These are phyloP conservation scores for Afroboletus lepidellus DNA, from an alignment of 1,284 basidiomycete species.

Conservation along the genomic window DNA sequence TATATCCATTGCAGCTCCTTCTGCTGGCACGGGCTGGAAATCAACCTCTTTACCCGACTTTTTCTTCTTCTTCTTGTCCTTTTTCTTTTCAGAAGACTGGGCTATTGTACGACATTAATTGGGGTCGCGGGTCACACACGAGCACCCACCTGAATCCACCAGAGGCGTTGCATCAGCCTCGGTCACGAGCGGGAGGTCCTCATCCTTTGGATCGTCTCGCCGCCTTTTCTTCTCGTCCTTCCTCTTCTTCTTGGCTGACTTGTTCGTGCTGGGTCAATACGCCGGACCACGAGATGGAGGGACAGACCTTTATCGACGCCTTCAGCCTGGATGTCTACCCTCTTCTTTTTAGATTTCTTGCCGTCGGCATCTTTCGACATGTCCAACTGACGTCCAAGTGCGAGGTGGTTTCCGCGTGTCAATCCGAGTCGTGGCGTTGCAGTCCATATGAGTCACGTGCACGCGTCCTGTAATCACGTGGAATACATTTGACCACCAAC, in stretches of 20 bases:
- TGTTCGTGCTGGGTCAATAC: conserved; percentile 15
- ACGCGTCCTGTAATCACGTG: too few relatives aligned
- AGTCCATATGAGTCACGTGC: too few relatives aligned
- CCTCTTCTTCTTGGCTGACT: conserved; percentile 25
- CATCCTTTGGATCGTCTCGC: conserved; percentile 5
- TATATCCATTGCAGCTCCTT: conserved; percentile 2
- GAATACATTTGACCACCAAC: background rate
- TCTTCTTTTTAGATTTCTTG: conserved; percentile 4
- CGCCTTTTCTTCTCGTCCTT: conserved; percentile 19
- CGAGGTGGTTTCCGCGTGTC: too few relatives aligned
- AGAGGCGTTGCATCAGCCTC: background rate
- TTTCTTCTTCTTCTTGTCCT: conserved; percentile 13
- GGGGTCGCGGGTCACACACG: background rate
- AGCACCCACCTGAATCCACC: conserved; percentile 5
- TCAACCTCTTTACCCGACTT: background rate
- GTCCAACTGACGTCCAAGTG: background rate
- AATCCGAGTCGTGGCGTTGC: too few relatives aligned
- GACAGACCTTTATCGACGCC: conserved; percentile 17
- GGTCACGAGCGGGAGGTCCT: background rate
- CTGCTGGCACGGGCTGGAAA: background rate
- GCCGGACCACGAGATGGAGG: background rate
- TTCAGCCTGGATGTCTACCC: background rate
- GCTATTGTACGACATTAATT: background rate
- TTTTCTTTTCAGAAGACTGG: conserved; percentile 1
- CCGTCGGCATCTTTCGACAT: conserved; percentile 11